Evolutionary conservation across 1,139 yeast genomes (phyloP).

Genomic region (Kluyveromyces sp.): DNA sequence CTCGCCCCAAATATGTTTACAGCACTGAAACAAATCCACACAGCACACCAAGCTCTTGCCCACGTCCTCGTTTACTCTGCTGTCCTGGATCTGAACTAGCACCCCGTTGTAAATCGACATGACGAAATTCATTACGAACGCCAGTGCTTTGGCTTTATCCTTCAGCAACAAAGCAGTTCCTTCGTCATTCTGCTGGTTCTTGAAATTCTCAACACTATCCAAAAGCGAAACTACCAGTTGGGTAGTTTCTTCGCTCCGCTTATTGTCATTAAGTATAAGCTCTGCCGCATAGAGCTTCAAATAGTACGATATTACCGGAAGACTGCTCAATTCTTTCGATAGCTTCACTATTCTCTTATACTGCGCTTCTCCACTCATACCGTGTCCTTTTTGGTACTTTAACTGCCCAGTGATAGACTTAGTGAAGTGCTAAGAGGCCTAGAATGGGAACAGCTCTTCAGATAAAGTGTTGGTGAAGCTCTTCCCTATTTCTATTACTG

Average conservation of each 20-base stretch:
- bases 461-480: no score
- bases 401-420: no score
- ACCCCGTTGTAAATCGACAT: constrained; percentile 28
- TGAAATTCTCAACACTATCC: constrained; percentile 26
- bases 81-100: constrained; percentile 20
- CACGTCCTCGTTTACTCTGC: constrained; percentile 19
- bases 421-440: no score
- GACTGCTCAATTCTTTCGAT: constrained; percentile 7
- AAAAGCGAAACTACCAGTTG: constrained; percentile 21
- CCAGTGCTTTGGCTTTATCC: constrained; percentile 27
- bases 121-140: constrained; percentile 25
- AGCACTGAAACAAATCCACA: constrained; percentile 24
- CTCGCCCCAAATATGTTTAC: constrained; percentile 23
- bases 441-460: no score
- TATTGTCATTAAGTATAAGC: constrained; percentile 17
- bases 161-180: constrained; percentile 16
- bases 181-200: constrained; percentile 14
- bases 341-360: constrained; percentile 3
- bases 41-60: constrained; percentile 30
- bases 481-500: not conserved
- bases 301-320: constrained; percentile 26
- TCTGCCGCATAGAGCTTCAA: constrained; percentile 27
- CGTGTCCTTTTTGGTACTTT: not conserved
- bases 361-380: constrained; percentile 1
- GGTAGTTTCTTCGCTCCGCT: constrained; percentile 20